phyloP scores from a whole-genome alignment of 2,329 filamentous ascomycete species.

The Aotearoamyces nothofagi region DNA sequence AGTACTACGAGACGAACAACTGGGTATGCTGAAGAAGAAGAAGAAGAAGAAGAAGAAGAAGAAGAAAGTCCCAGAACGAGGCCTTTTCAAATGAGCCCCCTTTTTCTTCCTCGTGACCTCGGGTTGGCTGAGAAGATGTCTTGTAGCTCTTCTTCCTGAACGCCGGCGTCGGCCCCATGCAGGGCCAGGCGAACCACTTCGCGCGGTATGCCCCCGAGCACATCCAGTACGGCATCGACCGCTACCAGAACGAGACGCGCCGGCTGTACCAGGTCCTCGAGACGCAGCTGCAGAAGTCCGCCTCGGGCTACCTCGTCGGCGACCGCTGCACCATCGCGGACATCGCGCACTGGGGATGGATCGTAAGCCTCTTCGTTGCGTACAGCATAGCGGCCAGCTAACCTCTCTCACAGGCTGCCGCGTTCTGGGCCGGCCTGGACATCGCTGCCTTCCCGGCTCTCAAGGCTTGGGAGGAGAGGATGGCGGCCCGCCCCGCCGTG shows the following conservation, averaged over 20 bases:
- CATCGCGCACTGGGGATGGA: constrained; percentile 70
- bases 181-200: constrained; percentile 77
- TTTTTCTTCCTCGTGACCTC: too few relatives aligned
- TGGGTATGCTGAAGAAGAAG: constrained; percentile 49
- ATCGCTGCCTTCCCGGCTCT: constrained; percentile 63
- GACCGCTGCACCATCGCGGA: constrained; percentile 63
- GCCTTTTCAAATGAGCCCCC: too few relatives aligned
- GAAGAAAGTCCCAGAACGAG: too few relatives aligned
- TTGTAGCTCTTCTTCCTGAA: constrained; percentile 53
- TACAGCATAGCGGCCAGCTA: too few relatives aligned
- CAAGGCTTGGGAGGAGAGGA: constrained; percentile 60
- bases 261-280: constrained; percentile 69
- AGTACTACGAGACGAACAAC: constrained; percentile 66
- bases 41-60: too few relatives aligned
- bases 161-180: constrained; percentile 69
- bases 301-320: constrained; percentile 46
- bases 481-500: constrained; percentile 54
- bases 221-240: constrained; percentile 69
- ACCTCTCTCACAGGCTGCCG: too few relatives aligned
- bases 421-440: constrained; percentile 48
- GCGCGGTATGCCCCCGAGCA: constrained; percentile 65
- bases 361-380: too few relatives aligned
- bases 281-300: constrained; percentile 44
- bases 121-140: too few relatives aligned
- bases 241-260: constrained; percentile 73